phyloP scores from a whole-genome alignment of 2,329 filamentous ascomycete species.

The Colletotrichum sp. region DNA sequence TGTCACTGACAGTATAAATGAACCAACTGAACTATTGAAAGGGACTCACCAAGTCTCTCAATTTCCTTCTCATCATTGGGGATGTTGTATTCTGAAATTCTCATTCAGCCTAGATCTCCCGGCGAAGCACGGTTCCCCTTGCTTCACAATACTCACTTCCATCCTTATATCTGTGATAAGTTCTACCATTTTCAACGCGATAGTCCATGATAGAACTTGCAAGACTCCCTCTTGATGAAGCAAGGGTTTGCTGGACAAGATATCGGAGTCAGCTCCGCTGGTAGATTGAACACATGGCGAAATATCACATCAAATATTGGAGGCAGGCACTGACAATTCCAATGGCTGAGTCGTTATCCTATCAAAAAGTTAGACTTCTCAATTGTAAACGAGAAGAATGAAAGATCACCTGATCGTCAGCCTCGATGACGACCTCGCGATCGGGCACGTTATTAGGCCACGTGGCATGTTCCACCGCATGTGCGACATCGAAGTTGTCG shows the following conservation, averaged over 20 bases:
- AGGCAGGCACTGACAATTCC: background rate
- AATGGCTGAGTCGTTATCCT: background rate
- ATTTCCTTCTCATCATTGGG: background rate
- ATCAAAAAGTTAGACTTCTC: background rate
- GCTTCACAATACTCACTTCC: background rate
- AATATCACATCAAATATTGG: background rate
- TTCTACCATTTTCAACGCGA: conserved; percentile 8
- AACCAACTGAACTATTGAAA: background rate
- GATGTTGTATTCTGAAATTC: background rate
- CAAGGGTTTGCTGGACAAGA: background rate
- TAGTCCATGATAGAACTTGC: conserved; percentile 32
- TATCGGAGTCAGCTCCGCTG: background rate
- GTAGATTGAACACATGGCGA: background rate
- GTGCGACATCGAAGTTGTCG: background rate
- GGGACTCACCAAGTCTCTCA: background rate
- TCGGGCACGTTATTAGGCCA: background rate
- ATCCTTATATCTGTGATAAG: conserved; percentile 23
- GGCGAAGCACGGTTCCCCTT: background rate
- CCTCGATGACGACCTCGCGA: background rate
- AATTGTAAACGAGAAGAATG: background rate
- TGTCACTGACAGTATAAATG: background rate
- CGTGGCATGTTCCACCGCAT: background rate
- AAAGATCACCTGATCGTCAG: background rate
- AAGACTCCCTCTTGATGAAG: conserved; percentile 32
- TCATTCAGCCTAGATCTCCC: background rate